Base-by-base conservation (phyloP, 208 protist species). In the Trypanosoma melophagium region DNA sequence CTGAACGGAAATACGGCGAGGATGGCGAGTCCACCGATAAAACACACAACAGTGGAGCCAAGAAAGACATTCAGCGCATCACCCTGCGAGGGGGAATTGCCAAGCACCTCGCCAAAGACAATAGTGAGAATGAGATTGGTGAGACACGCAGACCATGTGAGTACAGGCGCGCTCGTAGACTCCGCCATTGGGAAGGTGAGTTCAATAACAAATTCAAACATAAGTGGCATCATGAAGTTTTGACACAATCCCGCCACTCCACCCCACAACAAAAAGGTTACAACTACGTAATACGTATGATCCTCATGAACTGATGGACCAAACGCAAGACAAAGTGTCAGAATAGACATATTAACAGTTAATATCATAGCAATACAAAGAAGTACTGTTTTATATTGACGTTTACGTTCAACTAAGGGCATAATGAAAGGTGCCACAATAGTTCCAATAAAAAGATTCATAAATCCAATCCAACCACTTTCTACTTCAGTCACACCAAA, bases 141-240 rank as follows among this genome's bases (percentile, higher is more conserved):
- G 1, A 87, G 61, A 63, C 83, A 88, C 31, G 83, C 86, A n/a
- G 71, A 73, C 83, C 83, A 89, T 49, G 79, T 90, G 25, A 93
- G 73, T 50, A 85, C 67, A 22, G 86, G 83, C 16, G 83, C 86
- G 52, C 83, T 87, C 24, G 83, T 90, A 52, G 76, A 85, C 72
- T 93, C 86, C 8, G 71, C 69, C 75, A 90, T 73, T 7, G 86
- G 86, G 68, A 90, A 93, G 19, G 86, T 93, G 10, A 93, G 68
- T 77, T 93, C 86, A 54, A 93, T 77, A 3, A 87, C 86, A 74
- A 85, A 93, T 69, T 93, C 83, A 72, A 90, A 93, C 78, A 89
- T 85, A 52, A 93, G 66, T 8, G 86, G 86, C 81, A 93, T 87
- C 79, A 88, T 86, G 38, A 86, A 85, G 67, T 93, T 93, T 69